A percentile compares a stretch with the other conserved stretches of the same genome.
These are phyloP conservation scores for Coniochaeta prunicola DNA, from an alignment of 2,329 filamentous ascomycete species.

Conservation along the genomic window DNA sequence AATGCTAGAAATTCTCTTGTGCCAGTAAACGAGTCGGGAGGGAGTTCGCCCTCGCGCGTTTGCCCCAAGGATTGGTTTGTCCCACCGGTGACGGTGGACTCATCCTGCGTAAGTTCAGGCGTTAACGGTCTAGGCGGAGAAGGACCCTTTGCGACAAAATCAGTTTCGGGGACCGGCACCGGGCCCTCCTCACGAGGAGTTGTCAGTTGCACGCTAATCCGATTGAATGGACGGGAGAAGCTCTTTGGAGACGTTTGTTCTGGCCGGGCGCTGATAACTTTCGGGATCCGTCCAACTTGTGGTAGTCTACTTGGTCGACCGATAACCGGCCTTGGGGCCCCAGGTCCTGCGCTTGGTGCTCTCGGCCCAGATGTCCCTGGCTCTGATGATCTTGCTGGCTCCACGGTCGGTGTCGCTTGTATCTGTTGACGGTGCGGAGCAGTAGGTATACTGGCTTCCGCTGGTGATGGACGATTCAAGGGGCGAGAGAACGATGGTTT, in stretches of 20 bases:
- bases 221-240: conserved; percentile 77
- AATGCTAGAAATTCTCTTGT: conserved; percentile 66
- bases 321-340: conserved; percentile 6
- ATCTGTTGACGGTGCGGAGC: neutral
- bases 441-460: neutral
- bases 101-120: conserved; percentile 29
- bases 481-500: conserved; percentile 7
- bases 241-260: conserved; percentile 66
- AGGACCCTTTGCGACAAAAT: conserved; percentile 41
- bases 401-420: neutral
- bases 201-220: conserved; percentile 38
- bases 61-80: conserved; percentile 22
- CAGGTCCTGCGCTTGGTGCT: neutral
- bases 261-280: conserved; percentile 63
- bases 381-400: neutral
- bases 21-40: conserved; percentile 21
- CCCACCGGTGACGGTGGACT: conserved; percentile 23
- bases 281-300: conserved; percentile 80
- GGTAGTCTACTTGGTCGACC: conserved; percentile 57
- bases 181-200: conserved; percentile 18
- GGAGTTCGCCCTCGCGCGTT: conserved; percentile 20
- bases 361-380: neutral
- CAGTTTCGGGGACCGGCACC: conserved; percentile 20
- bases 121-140: conserved; percentile 33
- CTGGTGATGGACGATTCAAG: neutral